Evolutionary conservation across 2,329 filamentous ascomycete genomes (phyloP).

Genomic region (Lachnellula subtilissima): DNA sequence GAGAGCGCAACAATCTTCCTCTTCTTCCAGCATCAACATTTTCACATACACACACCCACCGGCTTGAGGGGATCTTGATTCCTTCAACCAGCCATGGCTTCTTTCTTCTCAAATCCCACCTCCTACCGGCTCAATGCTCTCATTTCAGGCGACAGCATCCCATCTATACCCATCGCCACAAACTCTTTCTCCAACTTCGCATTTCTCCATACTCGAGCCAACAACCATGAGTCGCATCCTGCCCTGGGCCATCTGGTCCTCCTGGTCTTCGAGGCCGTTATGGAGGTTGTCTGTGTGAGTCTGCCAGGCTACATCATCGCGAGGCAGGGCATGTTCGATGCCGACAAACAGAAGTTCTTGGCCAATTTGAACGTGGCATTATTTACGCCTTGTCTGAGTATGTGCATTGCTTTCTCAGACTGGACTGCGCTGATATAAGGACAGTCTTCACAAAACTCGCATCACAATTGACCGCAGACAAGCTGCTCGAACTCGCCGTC

Average conservation of each 20-base stretch:
- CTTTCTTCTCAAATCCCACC: conserved; percentile 42
- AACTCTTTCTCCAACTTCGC: conserved; percentile 21
- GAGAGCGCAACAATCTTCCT: no score
- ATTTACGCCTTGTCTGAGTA: conserved; percentile 95
- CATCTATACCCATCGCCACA: conserved; percentile 18
- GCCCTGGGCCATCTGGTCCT: conserved; percentile 37
- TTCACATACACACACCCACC: no score
- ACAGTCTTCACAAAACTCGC: conserved; percentile 94
- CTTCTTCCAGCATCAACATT: background rate
- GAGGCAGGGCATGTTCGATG: conserved; percentile 85
- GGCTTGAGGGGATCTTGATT: no score
- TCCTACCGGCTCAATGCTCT: conserved; percentile 41
- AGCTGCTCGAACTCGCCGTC: conserved; percentile 82
- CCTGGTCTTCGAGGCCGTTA: conserved; percentile 81
- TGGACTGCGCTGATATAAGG: conserved; percentile 9
- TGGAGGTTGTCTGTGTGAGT: conserved; percentile 93
- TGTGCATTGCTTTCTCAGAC: conserved; percentile 29
- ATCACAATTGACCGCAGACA: conserved; percentile 87
- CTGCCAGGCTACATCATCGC: conserved; percentile 92
- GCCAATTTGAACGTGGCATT: conserved; percentile 94
- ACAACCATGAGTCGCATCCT: conserved; percentile 36
- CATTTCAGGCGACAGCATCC: conserved; percentile 30
- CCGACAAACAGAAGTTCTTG: conserved; percentile 92
- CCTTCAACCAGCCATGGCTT: background rate
- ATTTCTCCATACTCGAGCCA: conserved; percentile 18